These are phyloP conservation scores for Pichia sp. DNA, from an alignment of 1,139 yeast species.

Conservation along the genomic window DNA sequence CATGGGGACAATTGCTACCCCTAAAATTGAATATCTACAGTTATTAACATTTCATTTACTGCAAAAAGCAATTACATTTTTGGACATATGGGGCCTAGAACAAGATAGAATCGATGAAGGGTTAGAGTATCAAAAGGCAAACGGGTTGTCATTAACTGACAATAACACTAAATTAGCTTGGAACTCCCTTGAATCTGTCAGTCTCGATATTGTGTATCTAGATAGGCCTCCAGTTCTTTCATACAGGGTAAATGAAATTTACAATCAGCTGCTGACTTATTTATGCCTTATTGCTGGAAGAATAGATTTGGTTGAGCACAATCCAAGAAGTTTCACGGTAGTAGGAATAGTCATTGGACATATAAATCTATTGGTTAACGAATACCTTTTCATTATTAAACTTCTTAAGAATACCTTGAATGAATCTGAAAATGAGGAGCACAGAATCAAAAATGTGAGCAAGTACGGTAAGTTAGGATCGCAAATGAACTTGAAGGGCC, in stretches of 20 bases:
- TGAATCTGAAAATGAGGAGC: constrained; percentile 12
- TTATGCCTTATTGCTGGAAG: constrained; percentile 70
- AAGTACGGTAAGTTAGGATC: constrained; percentile 12
- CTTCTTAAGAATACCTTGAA: constrained; percentile 45
- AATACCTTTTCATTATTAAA: constrained; percentile 38
- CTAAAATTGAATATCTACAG: constrained; percentile 66
- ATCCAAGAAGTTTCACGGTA: constrained; percentile 62
- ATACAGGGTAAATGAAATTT: constrained; percentile 68
- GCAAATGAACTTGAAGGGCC: constrained; percentile 12
- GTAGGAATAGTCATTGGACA: constrained; percentile 66
- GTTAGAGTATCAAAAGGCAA: not conserved
- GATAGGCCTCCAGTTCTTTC: constrained; percentile 62
- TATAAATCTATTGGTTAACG: constrained; percentile 58
- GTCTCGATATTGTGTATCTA: constrained; percentile 32
- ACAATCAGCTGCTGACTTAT: constrained; percentile 63
- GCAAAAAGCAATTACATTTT: constrained; percentile 65
- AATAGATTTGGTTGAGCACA: constrained; percentile 69
- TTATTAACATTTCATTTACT: constrained; percentile 70
- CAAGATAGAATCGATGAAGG: constrained; percentile 22
- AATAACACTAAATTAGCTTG: constrained; percentile 1
- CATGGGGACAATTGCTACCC: constrained; percentile 62
- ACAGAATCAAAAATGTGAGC: constrained; percentile 1
- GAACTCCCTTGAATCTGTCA: constrained; percentile 12
- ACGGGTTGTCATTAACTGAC: constrained; percentile 1
- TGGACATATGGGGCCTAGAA: constrained; percentile 72